Base-by-base conservation (phyloP, 2,329 filamentous ascomycete genomes). In the Orbilia javanica region DNA sequence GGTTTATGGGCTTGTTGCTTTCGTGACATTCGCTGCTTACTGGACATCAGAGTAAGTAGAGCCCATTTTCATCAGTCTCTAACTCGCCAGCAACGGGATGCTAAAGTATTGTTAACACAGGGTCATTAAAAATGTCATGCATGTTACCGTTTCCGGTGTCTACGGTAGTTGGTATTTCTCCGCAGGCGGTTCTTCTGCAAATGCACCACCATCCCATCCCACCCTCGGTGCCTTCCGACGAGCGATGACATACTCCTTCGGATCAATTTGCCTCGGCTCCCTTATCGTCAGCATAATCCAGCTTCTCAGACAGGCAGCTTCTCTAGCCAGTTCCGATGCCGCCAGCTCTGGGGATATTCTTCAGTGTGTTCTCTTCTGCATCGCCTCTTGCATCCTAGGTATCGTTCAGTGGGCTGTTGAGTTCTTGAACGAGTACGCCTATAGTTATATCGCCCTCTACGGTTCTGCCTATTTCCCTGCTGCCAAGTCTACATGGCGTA, bases 111-210 rank as follows among this genome's bases (percentile, higher is more conserved):
- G 18, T 11, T 46, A n/a, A n/a, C n/a, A n/a, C n/a, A 79, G 78
- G 50, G 72, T 81, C 29, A 79, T 97, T 81, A 97, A 97, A 86
- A 97, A 97, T 84, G 94, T 93, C 0, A 93, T 97, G 55, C 94
- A 98, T 83, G 92, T 91, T 1, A 94, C 90, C 25, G 92, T 97
- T 74, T 92, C 93, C 0, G 94, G 95, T 0, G 90, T 97, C 0
- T 97, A 97, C 81, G 94, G 93, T 0, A 91, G 92, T 0, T 98
- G 95, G 95, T 98, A 97, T 85, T 97, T 97, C 83, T 91, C 89
- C 80, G 85, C 87, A 6, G 85, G 88, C 29, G 88, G 89, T 70
- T 85, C 89, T 0, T 85, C 87, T 72, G 88, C 90, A 50, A 92
- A 78, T 31, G 66, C 74, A 4, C 67, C 93, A 82, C 93, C 94